A percentile compares a stretch with the other conserved stretches of the same genome.
Evolutionary conservation across 2,329 filamentous ascomycete species (phyloP).

Genomic region (Colletotrichum liriopes): DNA sequence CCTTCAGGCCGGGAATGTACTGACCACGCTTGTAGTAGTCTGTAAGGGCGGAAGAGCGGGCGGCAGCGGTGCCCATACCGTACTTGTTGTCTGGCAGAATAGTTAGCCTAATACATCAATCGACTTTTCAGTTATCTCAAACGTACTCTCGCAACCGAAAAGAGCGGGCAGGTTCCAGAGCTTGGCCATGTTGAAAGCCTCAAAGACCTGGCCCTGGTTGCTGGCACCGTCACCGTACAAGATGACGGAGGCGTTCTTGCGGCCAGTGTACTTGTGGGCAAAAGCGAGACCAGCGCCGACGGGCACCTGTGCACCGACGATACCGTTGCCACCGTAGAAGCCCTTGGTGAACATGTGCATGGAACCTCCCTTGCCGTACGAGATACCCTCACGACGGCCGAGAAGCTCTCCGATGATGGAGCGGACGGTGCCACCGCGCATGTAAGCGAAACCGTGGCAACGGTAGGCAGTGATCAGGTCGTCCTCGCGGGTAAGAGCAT

Average conservation of each 20-base stretch:
- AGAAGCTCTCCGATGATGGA: slow-evolving; percentile 97
- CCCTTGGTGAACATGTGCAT: slow-evolving; percentile 99
- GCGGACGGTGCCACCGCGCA: slow-evolving; percentile 92
- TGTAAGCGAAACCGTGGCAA: slow-evolving; percentile 98
- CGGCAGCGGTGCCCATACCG: slow-evolving; percentile 98
- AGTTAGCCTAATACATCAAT: slow-evolving; percentile 47
- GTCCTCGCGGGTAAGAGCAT: slow-evolving; percentile 91
- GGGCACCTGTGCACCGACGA: slow-evolving; percentile 98
- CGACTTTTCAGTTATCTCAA: not conserved
- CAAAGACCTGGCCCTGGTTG: slow-evolving; percentile 99
- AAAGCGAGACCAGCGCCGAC: slow-evolving; percentile 97
- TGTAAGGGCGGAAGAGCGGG: slow-evolving; percentile 93
- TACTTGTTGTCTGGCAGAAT: slow-evolving; percentile 93
- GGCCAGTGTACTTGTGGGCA: slow-evolving; percentile 92
- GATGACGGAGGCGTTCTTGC: slow-evolving; percentile 88
- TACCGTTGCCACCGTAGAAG: slow-evolving; percentile 99
- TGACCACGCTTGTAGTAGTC: slow-evolving; percentile 99
- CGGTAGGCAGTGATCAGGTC: slow-evolving; percentile 98
- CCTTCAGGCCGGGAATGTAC: slow-evolving; percentile 99
- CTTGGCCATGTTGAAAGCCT: slow-evolving; percentile 99
- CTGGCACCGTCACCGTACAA: slow-evolving; percentile 98
- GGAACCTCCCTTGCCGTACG: slow-evolving; percentile 98
- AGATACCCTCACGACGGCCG: slow-evolving; percentile 94
- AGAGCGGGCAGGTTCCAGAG: slow-evolving; percentile 96
- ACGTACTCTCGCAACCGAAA: slow-evolving; percentile 98